Conservation (phyloP, 2,329 filamentous ascomycete genomes). For the Alternaria postmessia region DNA sequence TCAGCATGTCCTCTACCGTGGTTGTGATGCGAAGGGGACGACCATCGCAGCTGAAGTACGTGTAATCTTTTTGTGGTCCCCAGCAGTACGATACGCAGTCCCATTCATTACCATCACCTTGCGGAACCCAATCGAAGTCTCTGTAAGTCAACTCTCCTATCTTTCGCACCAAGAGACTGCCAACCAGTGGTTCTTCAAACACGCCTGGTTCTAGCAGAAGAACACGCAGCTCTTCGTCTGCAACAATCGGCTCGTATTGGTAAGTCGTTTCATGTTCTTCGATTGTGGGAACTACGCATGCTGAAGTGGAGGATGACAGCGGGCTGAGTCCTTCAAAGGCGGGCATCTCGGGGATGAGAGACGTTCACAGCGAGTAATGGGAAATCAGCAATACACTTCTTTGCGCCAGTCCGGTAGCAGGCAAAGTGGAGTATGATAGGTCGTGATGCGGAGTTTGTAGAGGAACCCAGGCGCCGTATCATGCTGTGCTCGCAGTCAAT, state of each 20-base stretch:
- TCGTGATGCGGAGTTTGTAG: no score
- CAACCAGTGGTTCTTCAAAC: background rate
- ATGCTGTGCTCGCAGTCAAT: background rate
- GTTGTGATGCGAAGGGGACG: rapidly evolving
- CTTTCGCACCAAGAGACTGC: background rate
- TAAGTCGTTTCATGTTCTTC: background rate
- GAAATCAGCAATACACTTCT: background rate
- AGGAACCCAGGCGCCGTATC: background rate
- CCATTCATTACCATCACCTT: no score
- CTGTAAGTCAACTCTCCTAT: background rate
- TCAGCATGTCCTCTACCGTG: no score
- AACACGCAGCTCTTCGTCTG: background rate
- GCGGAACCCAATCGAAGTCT: rapidly evolving
- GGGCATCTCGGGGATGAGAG: background rate
- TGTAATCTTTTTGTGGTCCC: no score
- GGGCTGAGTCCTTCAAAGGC: background rate
- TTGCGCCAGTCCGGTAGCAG: background rate
- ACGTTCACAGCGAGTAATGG: background rate
- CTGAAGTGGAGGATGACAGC: background rate
- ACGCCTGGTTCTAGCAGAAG: background rate
- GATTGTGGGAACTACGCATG: background rate
- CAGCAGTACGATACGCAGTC: no score
- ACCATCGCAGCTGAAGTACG: no score
- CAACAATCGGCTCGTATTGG: background rate
- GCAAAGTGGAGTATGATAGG: rapidly evolving